phyloP scores from a whole-genome alignment of 345 rosid species.

The Ceriops tagal region DNA sequence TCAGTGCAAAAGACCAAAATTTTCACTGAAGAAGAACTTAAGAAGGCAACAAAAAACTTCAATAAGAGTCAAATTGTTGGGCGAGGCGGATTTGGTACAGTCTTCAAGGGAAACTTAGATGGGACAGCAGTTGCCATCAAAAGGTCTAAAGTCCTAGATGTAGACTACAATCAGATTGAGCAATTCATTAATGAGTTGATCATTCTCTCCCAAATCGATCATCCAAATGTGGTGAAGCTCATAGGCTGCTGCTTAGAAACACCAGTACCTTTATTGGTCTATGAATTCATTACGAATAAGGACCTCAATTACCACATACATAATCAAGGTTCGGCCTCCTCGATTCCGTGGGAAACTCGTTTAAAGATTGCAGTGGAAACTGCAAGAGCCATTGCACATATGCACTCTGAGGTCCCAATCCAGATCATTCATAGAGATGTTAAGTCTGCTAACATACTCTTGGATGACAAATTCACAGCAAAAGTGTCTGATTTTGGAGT shows the following conservation, averaged over 20 bases:
- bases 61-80: slow-evolving; percentile 31
- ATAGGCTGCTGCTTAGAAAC: slow-evolving; percentile 31
- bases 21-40: slow-evolving; percentile 25
- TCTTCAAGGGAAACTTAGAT: slow-evolving; percentile 16
- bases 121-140: slow-evolving; percentile 20
- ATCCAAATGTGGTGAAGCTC: slow-evolving; percentile 24
- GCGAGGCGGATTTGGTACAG: slow-evolving; percentile 32
- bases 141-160: slow-evolving; percentile 9
- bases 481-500: slow-evolving; percentile 29
- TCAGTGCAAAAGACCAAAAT: slow-evolving; percentile 10
- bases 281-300: slow-evolving; percentile 23
- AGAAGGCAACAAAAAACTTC: slow-evolving; percentile 33
- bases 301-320: slow-evolving; percentile 23
- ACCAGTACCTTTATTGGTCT: slow-evolving; percentile 24
- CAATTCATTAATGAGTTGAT: slow-evolving; percentile 28
- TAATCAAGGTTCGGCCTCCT: background rate
- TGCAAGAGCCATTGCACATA: slow-evolving; percentile 34
- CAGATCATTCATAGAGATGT: slow-evolving; percentile 46
- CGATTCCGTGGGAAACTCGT: slow-evolving; percentile 33
- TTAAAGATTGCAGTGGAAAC: slow-evolving; percentile 37
- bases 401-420: slow-evolving; percentile 27
- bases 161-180: slow-evolving; percentile 17
- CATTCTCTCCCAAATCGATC: slow-evolving; percentile 28
- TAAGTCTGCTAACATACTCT: slow-evolving; percentile 28
- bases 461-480: slow-evolving; percentile 18